These are phyloP conservation scores for Penicillium polonicum DNA, from an alignment of 2,329 filamentous ascomycete species.

Conservation along the genomic window DNA sequence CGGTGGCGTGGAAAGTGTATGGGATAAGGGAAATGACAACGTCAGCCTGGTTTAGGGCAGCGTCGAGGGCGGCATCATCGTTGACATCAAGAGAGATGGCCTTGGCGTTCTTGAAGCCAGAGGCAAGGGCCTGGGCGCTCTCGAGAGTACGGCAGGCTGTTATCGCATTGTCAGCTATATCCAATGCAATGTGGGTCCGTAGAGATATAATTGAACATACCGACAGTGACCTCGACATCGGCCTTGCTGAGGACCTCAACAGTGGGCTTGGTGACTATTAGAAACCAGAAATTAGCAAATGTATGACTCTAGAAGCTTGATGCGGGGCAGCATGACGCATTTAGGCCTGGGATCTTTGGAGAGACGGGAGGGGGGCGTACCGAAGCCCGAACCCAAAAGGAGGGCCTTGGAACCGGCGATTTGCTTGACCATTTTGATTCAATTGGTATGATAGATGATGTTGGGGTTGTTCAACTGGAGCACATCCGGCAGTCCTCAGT, in stretches of 20 bases:
- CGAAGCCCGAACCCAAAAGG: conserved; percentile 41
- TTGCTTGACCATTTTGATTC: conserved; percentile 37
- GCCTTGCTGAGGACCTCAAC: conserved; percentile 62
- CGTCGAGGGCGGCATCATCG: conserved; percentile 73
- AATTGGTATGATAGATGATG: conserved; percentile 18
- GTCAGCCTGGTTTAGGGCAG: conserved; percentile 75
- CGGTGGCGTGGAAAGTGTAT: conserved; percentile 82
- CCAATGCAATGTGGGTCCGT: neutral
- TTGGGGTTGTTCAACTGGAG: conserved; percentile 9
- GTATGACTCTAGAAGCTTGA: conserved; percentile 5
- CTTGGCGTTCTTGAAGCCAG: conserved; percentile 68
- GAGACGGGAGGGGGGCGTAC: conserved; percentile 23
- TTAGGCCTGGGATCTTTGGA: neutral
- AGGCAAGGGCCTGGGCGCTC: conserved; percentile 70
- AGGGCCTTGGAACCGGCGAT: conserved; percentile 42
- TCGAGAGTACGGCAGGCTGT: conserved; percentile 78
- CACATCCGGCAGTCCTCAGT: neutral
- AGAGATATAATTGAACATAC: conserved; percentile 43
- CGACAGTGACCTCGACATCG: conserved; percentile 65
- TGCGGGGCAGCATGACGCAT: conserved; percentile 21
- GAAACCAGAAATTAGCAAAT: conserved; percentile 12
- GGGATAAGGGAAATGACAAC: conserved; percentile 82
- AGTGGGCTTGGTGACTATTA: conserved; percentile 59
- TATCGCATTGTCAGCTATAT: neutral
- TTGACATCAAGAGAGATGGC: conserved; percentile 83